These are phyloP conservation scores for Epichloe amarillans DNA, from an alignment of 2,329 filamentous ascomycete genomes.

Conservation along the genomic window DNA sequence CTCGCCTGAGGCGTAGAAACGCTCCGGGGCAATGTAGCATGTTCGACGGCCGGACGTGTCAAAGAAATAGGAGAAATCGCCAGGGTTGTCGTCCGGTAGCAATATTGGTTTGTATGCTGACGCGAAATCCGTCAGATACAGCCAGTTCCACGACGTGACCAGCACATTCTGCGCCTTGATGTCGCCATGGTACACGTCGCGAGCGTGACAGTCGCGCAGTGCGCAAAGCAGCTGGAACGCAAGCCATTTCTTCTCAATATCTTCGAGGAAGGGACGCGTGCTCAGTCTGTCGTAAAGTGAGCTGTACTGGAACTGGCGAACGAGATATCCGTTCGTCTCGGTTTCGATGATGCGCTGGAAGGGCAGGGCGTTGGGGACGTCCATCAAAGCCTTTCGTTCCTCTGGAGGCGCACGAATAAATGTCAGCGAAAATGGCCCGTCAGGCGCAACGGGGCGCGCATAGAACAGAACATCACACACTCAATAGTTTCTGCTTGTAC, in stretches of 20 bases:
- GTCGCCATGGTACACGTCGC: conserved; percentile 88
- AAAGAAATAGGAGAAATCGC: conserved; percentile 96
- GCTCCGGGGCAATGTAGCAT: conserved; percentile 89
- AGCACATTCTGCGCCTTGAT: conserved; percentile 97
- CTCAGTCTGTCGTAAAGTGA: conserved; percentile 95
- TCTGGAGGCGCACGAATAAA: conserved; percentile 29
- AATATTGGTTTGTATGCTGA: conserved; percentile 89
- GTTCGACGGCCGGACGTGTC: conserved; percentile 83
- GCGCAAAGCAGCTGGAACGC: conserved; percentile 91
- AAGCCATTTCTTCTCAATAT: conserved; percentile 98
- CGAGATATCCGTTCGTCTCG: conserved; percentile 78
- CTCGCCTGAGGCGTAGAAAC: conserved; percentile 64
- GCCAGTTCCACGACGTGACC: conserved; percentile 98
- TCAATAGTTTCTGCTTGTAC: conserved; percentile 64
- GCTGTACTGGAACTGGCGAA: conserved; percentile 90
- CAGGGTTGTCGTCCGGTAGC: conserved; percentile 90
- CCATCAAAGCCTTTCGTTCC: conserved; percentile 64
- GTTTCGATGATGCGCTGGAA: conserved; percentile 91
- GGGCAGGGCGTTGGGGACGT: conserved; percentile 79
- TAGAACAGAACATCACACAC: conserved; percentile 31
- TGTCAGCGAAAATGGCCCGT: too few relatives aligned
- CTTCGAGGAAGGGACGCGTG: conserved; percentile 89
- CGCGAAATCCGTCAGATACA: conserved; percentile 95
- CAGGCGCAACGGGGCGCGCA: too few relatives aligned
- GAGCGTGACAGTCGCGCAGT: conserved; percentile 77